phyloP scores from a whole-genome alignment of 805 yeast genomes.

The Naumovozyma dairenensis region DNA sequence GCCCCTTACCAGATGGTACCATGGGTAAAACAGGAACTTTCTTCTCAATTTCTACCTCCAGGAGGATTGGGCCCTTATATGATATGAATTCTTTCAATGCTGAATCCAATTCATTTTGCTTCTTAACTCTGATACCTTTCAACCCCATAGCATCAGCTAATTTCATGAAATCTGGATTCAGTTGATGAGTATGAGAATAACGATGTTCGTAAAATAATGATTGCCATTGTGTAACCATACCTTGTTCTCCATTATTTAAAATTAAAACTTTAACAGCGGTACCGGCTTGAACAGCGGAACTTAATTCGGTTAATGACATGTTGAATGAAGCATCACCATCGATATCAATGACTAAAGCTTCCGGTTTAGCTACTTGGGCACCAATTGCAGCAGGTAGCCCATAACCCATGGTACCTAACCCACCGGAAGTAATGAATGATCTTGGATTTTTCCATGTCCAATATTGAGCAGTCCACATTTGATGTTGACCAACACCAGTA shows the following conservation, averaged over 20 bases:
- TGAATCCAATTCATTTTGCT: conserved; percentile 53
- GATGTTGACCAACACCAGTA: conserved; percentile 99
- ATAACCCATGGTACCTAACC: conserved; percentile 97
- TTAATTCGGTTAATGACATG: conserved; percentile 90
- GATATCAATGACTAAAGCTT: conserved; percentile 88
- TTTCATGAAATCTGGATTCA: conserved; percentile 87
- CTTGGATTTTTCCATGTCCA: conserved; percentile 91
- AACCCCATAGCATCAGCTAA: conserved; percentile 92
- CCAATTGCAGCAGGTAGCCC: conserved; percentile 98
- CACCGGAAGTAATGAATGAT: conserved; percentile 95
- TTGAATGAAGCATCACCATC: conserved; percentile 99
- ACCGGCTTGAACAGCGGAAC: conserved; percentile 87
- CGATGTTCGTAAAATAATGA: conserved; percentile 93
- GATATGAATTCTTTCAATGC: conserved; percentile 62
- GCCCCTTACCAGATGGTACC: conserved; percentile 94
- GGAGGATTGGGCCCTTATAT: conserved; percentile 72
- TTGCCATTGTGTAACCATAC: conserved; percentile 99
- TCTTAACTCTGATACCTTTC: conserved; percentile 64
- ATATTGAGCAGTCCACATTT: conserved; percentile 99
- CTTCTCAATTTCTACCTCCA: conserved; percentile 85
- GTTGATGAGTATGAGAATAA: conserved; percentile 95
- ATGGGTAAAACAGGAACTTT: conserved; percentile 92
- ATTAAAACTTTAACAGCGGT: conserved; percentile 86
- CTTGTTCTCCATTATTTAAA: conserved; percentile 96
- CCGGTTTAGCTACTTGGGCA: conserved; percentile 93